A percentile compares a stretch with the other conserved stretches of the same genome.
Conservation (phyloP, 805 yeast genomes). For the Pichia exigua region DNA sequence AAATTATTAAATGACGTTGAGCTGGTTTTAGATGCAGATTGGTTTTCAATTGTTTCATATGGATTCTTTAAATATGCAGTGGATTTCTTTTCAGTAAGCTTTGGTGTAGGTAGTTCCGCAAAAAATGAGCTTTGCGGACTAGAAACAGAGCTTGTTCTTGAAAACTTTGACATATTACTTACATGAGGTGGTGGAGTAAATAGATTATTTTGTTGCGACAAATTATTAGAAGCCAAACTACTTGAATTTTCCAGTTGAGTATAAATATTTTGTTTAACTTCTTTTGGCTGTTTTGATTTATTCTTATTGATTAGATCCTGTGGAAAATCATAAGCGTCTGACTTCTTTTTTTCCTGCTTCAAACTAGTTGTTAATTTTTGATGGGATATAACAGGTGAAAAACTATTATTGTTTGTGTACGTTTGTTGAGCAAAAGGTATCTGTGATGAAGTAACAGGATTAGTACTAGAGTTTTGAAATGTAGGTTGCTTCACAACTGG, state of each 20-base stretch:
- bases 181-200: conserved; percentile 5
- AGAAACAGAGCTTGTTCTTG: conserved; percentile 1
- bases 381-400: not conserved
- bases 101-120: conserved; percentile 45
- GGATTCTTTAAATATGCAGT: conserved; percentile 20
- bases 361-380: conserved; percentile 24
- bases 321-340: conserved; percentile 78
- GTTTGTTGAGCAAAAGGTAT: not conserved
- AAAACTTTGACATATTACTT: conserved; percentile 16
- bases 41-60: conserved; percentile 14
- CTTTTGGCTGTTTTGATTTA: conserved; percentile 33
- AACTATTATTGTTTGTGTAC: not conserved
- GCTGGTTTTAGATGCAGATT: not conserved
- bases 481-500: not conserved
- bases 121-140: conserved; percentile 29
- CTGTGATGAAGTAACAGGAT: not conserved
- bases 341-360: conserved; percentile 45
- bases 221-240: not conserved
- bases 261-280: conserved; percentile 24
- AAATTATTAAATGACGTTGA: conserved; percentile 7
- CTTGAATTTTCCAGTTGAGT: conserved; percentile 19
- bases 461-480: not conserved
- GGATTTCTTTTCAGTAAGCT: conserved; percentile 1
- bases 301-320: conserved; percentile 39
- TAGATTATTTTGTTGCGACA: not conserved